phyloP scores from a whole-genome alignment of 495 filamentous ascomycete species.

The Amphirosellinia nigrospora region DNA sequence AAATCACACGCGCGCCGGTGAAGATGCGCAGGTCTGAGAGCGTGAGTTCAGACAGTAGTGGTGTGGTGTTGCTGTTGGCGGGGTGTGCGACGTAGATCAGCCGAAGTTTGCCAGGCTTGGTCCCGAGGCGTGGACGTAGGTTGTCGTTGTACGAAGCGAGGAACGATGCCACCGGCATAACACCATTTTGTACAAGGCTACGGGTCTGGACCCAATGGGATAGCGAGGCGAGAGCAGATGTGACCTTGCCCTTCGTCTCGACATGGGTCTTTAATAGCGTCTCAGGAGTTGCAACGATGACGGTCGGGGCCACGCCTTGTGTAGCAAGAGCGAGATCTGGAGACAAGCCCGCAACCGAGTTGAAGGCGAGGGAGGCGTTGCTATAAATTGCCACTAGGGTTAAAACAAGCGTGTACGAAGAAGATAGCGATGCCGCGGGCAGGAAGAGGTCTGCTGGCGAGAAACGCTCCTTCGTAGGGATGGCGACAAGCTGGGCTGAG shows the following conservation, averaged over 20 bases:
- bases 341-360: conserved; percentile 75
- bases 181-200: conserved; percentile 68
- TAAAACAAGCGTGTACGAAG: conserved; percentile 77
- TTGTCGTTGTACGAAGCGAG: conserved; percentile 67
- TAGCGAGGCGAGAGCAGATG: conserved; percentile 51
- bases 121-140: conserved; percentile 65
- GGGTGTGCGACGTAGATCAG: conserved; percentile 72
- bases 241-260: conserved; percentile 54
- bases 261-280: conserved; percentile 71
- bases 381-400: conserved; percentile 83
- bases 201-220: conserved; percentile 72
- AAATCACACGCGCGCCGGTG: conserved; percentile 80
- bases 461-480: conserved; percentile 77
- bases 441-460: conserved; percentile 79
- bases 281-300: conserved; percentile 78
- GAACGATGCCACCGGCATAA: conserved; percentile 71
- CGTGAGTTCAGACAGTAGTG: conserved; percentile 65
- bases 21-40: conserved; percentile 81
- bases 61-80: conserved; percentile 51
- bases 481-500: conserved; percentile 72
- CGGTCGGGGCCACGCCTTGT: conserved; percentile 75
- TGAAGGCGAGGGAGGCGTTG: conserved; percentile 86
- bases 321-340: conserved; percentile 76
- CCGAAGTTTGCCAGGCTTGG: conserved; percentile 74
- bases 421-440: conserved; percentile 81